Percentiles rank a stretch among this genome's conserved stretches.
These are phyloP conservation scores for Ceratocystis huliohia DNA, from an alignment of 2,329 filamentous ascomycete species.

Conservation along the genomic window DNA sequence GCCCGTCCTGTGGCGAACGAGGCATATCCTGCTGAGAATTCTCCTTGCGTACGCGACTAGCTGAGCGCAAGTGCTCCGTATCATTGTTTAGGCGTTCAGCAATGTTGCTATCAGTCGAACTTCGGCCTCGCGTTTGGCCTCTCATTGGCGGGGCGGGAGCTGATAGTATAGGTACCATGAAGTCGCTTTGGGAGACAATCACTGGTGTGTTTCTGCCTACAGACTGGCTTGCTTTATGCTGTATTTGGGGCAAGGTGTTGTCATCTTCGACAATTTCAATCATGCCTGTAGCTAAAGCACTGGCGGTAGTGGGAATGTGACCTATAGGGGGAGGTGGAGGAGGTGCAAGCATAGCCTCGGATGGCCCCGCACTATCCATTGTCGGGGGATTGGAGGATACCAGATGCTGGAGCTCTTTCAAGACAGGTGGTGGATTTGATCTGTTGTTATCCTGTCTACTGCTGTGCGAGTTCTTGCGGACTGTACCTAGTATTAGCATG, in stretches of 20 bases:
- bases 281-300: slow-evolving; percentile 40
- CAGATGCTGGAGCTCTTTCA: slow-evolving; percentile 52
- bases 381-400: neutral
- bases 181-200: slow-evolving; percentile 31
- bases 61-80: slow-evolving; percentile 48
- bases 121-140: slow-evolving; percentile 45
- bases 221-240: neutral
- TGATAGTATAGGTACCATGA: slow-evolving; percentile 34
- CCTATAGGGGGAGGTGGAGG: slow-evolving; percentile 45
- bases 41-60: slow-evolving; percentile 42
- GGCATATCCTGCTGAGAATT: slow-evolving; percentile 23
- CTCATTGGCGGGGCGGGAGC: slow-evolving; percentile 34
- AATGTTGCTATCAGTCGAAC: slow-evolving; percentile 38
- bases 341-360: slow-evolving; percentile 40
- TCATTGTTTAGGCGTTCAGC: slow-evolving; percentile 44
- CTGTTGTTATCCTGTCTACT: slow-evolving; percentile 9
- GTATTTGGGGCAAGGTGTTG: slow-evolving; percentile 27
- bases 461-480: slow-evolving; percentile 14
- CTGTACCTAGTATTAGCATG: slow-evolving; percentile 8
- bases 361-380: neutral
- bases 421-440: slow-evolving; percentile 36
- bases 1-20: slow-evolving; percentile 31
- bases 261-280: slow-evolving; percentile 58
- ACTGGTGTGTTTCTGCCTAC: slow-evolving; percentile 22
- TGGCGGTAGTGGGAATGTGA: slow-evolving; percentile 28